phyloP scores from a whole-genome alignment of 2,329 filamentous ascomycete species.

The Aspergillus piperis region DNA sequence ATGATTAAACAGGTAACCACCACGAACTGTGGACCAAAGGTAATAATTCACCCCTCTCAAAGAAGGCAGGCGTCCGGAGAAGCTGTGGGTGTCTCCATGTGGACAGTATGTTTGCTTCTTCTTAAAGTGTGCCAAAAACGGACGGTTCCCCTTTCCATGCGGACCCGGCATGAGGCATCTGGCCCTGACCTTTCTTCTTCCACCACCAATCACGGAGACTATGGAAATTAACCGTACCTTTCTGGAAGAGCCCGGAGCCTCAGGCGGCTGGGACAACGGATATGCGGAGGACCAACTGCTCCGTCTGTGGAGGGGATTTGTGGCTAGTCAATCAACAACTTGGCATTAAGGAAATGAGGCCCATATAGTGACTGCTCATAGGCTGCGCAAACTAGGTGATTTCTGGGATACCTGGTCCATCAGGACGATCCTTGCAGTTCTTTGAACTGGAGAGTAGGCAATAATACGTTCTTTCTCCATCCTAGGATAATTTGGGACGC shows the following conservation, averaged over 20 bases:
- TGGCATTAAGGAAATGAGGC: not conserved
- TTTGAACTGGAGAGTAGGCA: no score
- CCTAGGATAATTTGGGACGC: not conserved
- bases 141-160: not conserved
- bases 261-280: not conserved
- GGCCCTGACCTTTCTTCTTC: not conserved
- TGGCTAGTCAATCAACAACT: slow-evolving; percentile 1
- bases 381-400: not conserved
- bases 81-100: not conserved
- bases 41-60: not conserved
- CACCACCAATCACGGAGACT: not conserved
- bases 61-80: not conserved
- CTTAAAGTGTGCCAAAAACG: not conserved
- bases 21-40: not conserved
- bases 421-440: not conserved
- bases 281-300: not conserved
- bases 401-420: not conserved
- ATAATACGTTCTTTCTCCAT: not conserved
- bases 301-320: not conserved
- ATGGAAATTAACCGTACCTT: slow-evolving; percentile 1
- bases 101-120: not conserved
- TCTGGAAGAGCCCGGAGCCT: not conserved
- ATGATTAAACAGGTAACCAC: not conserved
- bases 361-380: not conserved
- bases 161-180: not conserved